Evolutionary conservation across 495 filamentous ascomycete genomes (phyloP), one percentile per base, ranked within the genome.

Genomic region (Penicillium cosmopolitanum): DNA sequence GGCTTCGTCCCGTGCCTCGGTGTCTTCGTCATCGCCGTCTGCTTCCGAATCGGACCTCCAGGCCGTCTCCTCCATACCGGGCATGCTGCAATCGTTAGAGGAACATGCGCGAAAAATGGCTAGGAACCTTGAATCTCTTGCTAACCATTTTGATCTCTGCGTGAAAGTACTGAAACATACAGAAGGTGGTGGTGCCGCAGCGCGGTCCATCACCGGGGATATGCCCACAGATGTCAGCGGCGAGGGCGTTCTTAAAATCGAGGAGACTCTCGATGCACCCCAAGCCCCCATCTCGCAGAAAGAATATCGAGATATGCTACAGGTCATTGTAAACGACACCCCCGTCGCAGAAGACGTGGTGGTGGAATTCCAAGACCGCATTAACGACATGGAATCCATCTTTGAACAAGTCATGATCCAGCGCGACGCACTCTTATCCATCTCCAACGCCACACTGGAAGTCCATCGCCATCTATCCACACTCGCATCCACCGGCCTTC

Each of bases 61-160:
- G 3, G 67, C 73, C 1, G 53, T 75, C 31, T 80, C 83, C 1
- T 82, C 85, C 1, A 82, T 95, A 51, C 84, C 88, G 16, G 73
- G 81, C 10, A 84, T 92, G 60, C 84, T 97, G 50, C 83, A 85
- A 48, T 80, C 82, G 5, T 81, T 97, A 35, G 88, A 96, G 65
- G 80, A 80, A 51, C 86, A 93, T 60, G 93, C 95, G 0, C 86
- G 88, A 62, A 87, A 87, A 60, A 95, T 96, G 89, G 95, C 93
- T 31, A 77, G 84, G 51, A 78, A 90, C 19, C 81, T 98, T 1
- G 85, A 94, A 62, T 89, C 88, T 3, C 80, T 98, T 19, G 93
- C 91, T n/a, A 80, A 80, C 13, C 96, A 98, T 74, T 98, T 96
- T 65, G 95, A 98, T 73, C 86, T 96, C 55, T 98, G 95, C 67